Evolutionary conservation across 2,329 filamentous ascomycete genomes (phyloP).

Genomic region (Diaporthe longicolla): DNA sequence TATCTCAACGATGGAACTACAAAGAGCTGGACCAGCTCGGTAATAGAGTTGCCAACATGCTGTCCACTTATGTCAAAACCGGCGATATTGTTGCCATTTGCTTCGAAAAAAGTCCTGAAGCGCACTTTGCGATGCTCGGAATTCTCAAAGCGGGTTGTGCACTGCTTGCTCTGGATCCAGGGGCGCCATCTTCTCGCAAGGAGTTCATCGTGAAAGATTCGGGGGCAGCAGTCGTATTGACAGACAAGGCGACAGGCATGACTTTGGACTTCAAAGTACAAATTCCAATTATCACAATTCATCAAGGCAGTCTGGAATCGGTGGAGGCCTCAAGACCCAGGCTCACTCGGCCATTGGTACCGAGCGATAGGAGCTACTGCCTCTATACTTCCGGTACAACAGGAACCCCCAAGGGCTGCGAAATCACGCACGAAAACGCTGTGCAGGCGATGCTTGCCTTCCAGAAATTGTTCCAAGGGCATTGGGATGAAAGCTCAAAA

Average conservation of each 20-base stretch:
- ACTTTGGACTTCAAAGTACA: conserved; percentile 52
- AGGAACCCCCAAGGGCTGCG: conserved; percentile 87
- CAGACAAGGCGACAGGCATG: conserved; percentile 53
- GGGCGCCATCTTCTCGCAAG: conserved; percentile 79
- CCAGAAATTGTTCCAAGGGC: conserved; percentile 79
- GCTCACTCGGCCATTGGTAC: conserved; percentile 53
- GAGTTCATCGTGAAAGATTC: conserved; percentile 85
- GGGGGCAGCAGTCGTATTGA: conserved; percentile 73
- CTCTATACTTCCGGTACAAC: conserved; percentile 92
- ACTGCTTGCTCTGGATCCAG: conserved; percentile 85
- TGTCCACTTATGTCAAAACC: conserved; percentile 64
- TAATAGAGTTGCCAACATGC: conserved; percentile 78
- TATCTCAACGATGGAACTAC: conserved; percentile 79
- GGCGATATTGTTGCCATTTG: conserved; percentile 81
- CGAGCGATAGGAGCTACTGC: conserved; percentile 80
- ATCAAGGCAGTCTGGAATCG: conserved; percentile 50
- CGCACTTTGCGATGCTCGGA: conserved; percentile 85
- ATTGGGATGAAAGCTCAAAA: conserved; percentile 80
- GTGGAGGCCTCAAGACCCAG: conserved; percentile 44
- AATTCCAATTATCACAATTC: conserved; percentile 53
- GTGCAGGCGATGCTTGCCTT: conserved; percentile 93
- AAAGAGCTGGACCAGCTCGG: conserved; percentile 77
- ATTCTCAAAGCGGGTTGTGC: conserved; percentile 86
- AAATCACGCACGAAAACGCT: conserved; percentile 89
- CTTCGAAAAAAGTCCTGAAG: conserved; percentile 88